Evolutionary conservation across 805 yeast species (phyloP), one percentile per base, ranked within the genome.

Genomic region (Candida ulmi): DNA sequence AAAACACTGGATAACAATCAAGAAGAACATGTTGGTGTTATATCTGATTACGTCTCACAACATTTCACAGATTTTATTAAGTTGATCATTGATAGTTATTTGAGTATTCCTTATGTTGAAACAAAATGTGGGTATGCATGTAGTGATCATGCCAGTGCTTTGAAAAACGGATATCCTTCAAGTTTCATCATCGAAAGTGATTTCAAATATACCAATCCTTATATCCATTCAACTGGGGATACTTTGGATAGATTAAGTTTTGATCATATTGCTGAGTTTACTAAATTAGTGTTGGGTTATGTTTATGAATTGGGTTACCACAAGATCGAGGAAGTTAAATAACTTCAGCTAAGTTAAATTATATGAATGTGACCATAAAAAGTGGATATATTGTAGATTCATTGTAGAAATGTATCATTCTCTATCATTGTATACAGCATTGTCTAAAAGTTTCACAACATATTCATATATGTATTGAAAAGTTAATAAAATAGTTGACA

Each of bases 91-190:
- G 69, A 71, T 17, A 57, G 65, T 9, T 88, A 88, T 62, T 72
- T 88, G 50, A 53, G 63, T 17, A 84, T 88, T 41, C 81, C 85
- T 4, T 83, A 75, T 54, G 76, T 71, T 29, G 93, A 83, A 51
- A 83, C 95, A 11, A 50, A 66, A 41, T 91, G 97, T 64, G 96
- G 96, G 1, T 88, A 88, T 54, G 93, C 95, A 0, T 90, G 98
- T 61, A 83, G 95, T 15, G 98, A 91, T 64, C 96, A 88, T 60
- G 83, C 93, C 5, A 79, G 95, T 35, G 96, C 96, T 1, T 61
- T 78, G 37, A 79, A 83, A 56, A 76, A 74, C 51, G 97, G 97
- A 1, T 88, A 70, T 61, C 97, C 97, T 5, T 74, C 88, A 9
- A 76, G 88, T 25, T 85, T 88, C 61, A 83, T 87, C 34, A 76